A percentile compares a stretch with the other conserved stretches of the same genome.
Conservation (phyloP, 495 filamentous ascomycete species). For the Bacidia gigantensis region DNA sequence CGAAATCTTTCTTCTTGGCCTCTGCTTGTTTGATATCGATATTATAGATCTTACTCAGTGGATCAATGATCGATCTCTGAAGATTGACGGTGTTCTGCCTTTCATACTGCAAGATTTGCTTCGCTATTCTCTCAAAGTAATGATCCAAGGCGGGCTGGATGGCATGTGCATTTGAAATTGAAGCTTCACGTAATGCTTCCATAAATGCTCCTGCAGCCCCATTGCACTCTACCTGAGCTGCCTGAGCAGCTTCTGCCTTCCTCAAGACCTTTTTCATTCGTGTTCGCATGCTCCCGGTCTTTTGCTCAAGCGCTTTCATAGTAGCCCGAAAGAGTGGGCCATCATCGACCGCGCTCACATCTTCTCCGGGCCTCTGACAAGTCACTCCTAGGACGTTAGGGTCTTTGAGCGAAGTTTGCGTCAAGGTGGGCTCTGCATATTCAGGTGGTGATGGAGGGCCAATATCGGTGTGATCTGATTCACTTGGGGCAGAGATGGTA, state of each 20-base stretch:
- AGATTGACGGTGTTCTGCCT: constrained; percentile 69
- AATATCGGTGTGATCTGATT: constrained; percentile 42
- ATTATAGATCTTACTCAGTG: constrained; percentile 79
- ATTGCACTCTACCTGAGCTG: constrained; percentile 70
- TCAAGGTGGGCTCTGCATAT: constrained; percentile 30
- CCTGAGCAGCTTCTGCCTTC: constrained; percentile 72
- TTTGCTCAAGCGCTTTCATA: constrained; percentile 92
- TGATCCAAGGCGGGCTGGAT: constrained; percentile 93
- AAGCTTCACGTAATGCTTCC: constrained; percentile 76
- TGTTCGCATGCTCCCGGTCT: constrained; percentile 83
- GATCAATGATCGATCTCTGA: constrained; percentile 87
- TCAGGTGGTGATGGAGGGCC: constrained; percentile 55
- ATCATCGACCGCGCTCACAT: constrained; percentile 77
- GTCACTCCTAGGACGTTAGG: constrained; percentile 76
- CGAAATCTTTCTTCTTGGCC: constrained; percentile 91
- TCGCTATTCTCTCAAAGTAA: constrained; percentile 94
- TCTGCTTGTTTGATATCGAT: constrained; percentile 97
- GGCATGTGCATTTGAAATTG: constrained; percentile 82
- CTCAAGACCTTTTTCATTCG: constrained; percentile 95
- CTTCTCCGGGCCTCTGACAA: constrained; percentile 74
- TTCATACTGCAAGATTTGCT: constrained; percentile 80
- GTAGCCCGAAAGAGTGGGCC: constrained; percentile 92
- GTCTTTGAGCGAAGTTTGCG: constrained; percentile 31
- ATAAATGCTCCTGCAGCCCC: constrained; percentile 71
- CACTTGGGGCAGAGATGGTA: constrained; percentile 61